Evolutionary conservation across 1,139 yeast species (phyloP).

Genomic region (Yamadazyma pseudoaaseri): DNA sequence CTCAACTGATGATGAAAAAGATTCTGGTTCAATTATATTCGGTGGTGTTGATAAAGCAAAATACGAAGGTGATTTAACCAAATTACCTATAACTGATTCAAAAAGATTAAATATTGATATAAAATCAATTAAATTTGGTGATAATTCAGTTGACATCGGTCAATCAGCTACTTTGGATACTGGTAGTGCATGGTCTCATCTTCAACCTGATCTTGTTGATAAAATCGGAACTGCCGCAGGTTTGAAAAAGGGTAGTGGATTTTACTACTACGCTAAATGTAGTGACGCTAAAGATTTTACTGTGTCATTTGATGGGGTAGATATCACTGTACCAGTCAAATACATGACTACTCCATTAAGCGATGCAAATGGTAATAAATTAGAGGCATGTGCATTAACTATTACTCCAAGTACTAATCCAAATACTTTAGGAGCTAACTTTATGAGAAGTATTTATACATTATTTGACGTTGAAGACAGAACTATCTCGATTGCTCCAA

Average conservation of each 20-base stretch:
- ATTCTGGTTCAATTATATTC: conserved; percentile 39
- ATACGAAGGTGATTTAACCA: conserved; percentile 31
- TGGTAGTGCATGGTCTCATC: conserved; percentile 28
- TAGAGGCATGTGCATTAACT: conserved; percentile 7
- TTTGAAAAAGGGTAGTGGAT: conserved; percentile 4
- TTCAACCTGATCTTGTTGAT: conserved; percentile 18
- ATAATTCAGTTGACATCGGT: conserved; percentile 17
- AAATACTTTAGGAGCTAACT: conserved; percentile 62
- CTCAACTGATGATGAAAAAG: conserved; percentile 1
- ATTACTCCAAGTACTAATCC: conserved; percentile 3
- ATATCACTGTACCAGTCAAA: conserved; percentile 25
- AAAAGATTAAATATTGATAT: conserved; percentile 23
- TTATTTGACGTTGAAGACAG: conserved; percentile 69
- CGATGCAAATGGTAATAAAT: conserved; percentile 10
- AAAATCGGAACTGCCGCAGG: conserved; percentile 15
- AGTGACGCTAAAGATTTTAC: conserved; percentile 14
- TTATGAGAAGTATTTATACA: conserved; percentile 67
- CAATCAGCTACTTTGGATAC: conserved; percentile 18
- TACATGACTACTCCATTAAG: conserved; percentile 3
- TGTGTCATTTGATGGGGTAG: conserved; percentile 30
- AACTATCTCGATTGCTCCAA: conserved; percentile 66
- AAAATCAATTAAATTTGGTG: conserved; percentile 14
- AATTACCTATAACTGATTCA: conserved; percentile 17
- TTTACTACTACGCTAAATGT: conserved; percentile 11
- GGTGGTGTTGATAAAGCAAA: conserved; percentile 53